Base-by-base conservation (phyloP, 1,284 basidiomycete genomes). In the Flammula alnicola region DNA sequence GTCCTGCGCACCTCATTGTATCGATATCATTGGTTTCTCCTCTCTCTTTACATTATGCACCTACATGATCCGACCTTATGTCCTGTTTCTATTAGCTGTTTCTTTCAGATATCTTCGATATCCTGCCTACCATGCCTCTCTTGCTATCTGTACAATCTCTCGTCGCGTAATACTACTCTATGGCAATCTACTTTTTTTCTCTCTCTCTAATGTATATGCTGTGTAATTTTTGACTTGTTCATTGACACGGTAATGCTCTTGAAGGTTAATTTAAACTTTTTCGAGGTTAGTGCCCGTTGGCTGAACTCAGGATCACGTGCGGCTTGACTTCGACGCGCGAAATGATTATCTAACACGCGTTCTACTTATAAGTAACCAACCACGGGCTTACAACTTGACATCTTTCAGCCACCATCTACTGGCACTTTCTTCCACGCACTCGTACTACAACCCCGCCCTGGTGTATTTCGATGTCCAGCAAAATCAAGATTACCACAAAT, bases 151-250 rank as follows among this genome's bases (percentile, higher is more conserved):
- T 54, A 54, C 45, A 41, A 53, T 35, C 23, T 47, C 46, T 47
- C 43, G 37, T 54, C 52, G 38, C 49, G 51, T 52, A 55, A 56
- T 56, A 27, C 47, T 58, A 58, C 48, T 44, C 22, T 58, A 58
- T 55, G 47, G 52, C 56, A 54, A 56, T 59, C 49, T 55, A 55
- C 52, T 55, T 56, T 47, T 23, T 44, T 45, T 49, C 44, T 50
- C 32, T 44, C 44, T 42, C 9, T 33, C 23, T 29, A 6, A 41
- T 31, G 7, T 32, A 12, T 32, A 8, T 22, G 6, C 30, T 20
- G 6, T 35, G 31, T 35, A 17, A 48, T 41, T 3, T 31, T 30
- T 8, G 27, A 30, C 7, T 30, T 30, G 7, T n/a, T 30, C n/a
- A 30, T 7, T 30, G 27, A 8, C 8, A 30, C 8, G 7, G 27